A percentile compares a stretch with the other conserved stretches of the same genome.
Conservation (phyloP, 2,329 filamentous ascomycete genomes). For the Decorospora gaudefroyi region DNA sequence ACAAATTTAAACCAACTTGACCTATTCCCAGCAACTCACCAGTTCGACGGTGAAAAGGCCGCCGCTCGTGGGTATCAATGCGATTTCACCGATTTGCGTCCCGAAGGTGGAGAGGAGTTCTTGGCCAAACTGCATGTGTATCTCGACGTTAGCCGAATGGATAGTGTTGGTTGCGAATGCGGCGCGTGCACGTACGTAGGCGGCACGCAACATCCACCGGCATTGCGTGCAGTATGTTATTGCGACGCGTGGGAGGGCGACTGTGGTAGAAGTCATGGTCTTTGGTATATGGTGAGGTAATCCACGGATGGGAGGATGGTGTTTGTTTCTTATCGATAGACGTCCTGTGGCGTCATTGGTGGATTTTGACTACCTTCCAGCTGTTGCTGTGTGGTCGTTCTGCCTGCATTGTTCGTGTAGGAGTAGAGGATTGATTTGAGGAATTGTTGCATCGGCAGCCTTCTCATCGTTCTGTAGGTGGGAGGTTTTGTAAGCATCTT, state of each 20-base stretch:
- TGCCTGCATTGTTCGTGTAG: too few species aligned
- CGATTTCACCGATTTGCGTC: conserved; percentile 80
- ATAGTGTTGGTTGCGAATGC: neutral
- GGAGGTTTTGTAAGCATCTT: too few species aligned
- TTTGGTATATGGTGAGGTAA: neutral
- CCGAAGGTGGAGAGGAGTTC: conserved; percentile 94
- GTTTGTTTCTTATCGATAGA: conserved; percentile 20
- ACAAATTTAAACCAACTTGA: neutral
- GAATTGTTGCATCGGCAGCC: too few species aligned
- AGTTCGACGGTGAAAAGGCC: conserved; percentile 81
- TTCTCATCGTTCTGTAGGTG: too few species aligned
- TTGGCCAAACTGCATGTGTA: conserved; percentile 73
- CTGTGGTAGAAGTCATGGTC: conserved; percentile 36
- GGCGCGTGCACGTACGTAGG: conserved; percentile 65
- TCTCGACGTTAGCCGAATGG: too few species aligned
- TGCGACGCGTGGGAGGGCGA: conserved; percentile 70
- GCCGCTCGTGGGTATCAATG: conserved; percentile 81
- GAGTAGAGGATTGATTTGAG: too few species aligned
- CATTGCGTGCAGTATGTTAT: conserved; percentile 94
- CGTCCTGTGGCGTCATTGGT: conserved; percentile 7
- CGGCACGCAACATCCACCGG: conserved; percentile 85
- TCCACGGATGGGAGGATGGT: neutral
- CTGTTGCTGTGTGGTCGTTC: too few species aligned
- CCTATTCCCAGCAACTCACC: conserved; percentile 20
- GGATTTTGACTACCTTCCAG: too few species aligned